Base-by-base conservation (phyloP, 2,329 filamentous ascomycete genomes). In the Xylaria sp. region DNA sequence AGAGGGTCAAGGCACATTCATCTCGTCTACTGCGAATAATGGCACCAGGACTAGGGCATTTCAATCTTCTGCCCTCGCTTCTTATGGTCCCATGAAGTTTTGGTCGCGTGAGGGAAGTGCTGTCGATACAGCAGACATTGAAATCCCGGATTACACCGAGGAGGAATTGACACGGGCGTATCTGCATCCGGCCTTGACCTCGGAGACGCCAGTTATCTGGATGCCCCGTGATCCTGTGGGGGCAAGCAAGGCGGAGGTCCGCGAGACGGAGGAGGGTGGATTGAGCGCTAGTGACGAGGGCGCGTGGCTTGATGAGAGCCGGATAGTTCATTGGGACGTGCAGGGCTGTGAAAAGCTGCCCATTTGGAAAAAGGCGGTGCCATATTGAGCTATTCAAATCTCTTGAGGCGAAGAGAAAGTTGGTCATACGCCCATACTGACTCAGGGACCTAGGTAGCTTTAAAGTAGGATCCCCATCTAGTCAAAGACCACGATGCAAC, bases 271-370 rank as follows among this genome's bases (percentile, higher is more conserved):
- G 51, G 82, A 82, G 64, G 80, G 86, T 45, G 87, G 88, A 35
- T 79, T 85, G 2, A 89, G 88, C 70, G 88, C 87, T 0, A 88
- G 89, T 65, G 87, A 90, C 63, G 86, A 86, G 25, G 86, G 88
- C 3, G 83, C 78, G 51, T 76, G 74, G 74, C 75, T 91, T 21
- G 82, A 90, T 69, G 86, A 88, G 70, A 88, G 88, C 40, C 66
- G 70, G 3, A 67, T 61, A 14, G 65, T 74, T 0, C 61, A 60
- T 19, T 74, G 69, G 71, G 68, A 61, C 9, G 57, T 62, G 4
- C n/a, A 66, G 0, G 63, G 73, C 3, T 69, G 74, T 43, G 52
- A 61, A 4, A 65, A 70, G 38, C 67, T 74, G 38, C 73, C 72
- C 2, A 63, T 74, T 11, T 74, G 71, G 72, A 73, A 70, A 40